Base-by-base conservation (phyloP, 2,329 filamentous ascomycete genomes). In the Talaromyces sp. region DNA sequence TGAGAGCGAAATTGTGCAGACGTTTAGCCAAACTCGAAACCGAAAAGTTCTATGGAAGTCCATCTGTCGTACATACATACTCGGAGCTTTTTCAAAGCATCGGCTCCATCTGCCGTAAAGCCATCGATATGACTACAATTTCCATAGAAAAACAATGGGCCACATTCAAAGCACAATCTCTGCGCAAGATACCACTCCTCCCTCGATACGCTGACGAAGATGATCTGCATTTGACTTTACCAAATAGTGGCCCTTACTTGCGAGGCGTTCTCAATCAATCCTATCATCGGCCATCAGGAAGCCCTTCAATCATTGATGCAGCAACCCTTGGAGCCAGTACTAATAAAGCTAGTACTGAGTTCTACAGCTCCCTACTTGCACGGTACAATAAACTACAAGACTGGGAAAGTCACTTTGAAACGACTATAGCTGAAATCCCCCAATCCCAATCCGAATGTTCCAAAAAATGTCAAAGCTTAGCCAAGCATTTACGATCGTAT, bases 21-120 rank as follows among this genome's bases (percentile, higher is more conserved):
- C 83, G 87, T 0, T 79, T 89, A 14, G 83, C 82, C 0, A 90
- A 90, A 70, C 69, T 89, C 0, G 82, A 87, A 37, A 69, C 71
- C 0, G 80, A 83, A 56, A 74, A 71, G 16, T 60, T 61, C 35
- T 62, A 68, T 7, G 65, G 72, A 54, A 65, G 65, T 16, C 14
- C 65, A 8, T 19, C 49, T 13, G 14, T 39, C 33, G 35, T 9
- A 5, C 19, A 1, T 7, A 60, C 59, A n/a, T 61, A 60, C 24
- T 60, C 43, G n/a, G 2, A n/a, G 5, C 43, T 60, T 14, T 39
- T 60, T 7, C 7, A 8, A 19, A 8, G 16, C n/a, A 16, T 50
- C 24, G 11, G 5, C n/a, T 31, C 58, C 13, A 22, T 60, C 10
- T 64, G 56, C 22, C 14, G 37, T 22, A 16, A 60, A 1, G 56